Evolutionary conservation across 2,329 filamentous ascomycete species (phyloP).

Genomic region (Nemania sp.): DNA sequence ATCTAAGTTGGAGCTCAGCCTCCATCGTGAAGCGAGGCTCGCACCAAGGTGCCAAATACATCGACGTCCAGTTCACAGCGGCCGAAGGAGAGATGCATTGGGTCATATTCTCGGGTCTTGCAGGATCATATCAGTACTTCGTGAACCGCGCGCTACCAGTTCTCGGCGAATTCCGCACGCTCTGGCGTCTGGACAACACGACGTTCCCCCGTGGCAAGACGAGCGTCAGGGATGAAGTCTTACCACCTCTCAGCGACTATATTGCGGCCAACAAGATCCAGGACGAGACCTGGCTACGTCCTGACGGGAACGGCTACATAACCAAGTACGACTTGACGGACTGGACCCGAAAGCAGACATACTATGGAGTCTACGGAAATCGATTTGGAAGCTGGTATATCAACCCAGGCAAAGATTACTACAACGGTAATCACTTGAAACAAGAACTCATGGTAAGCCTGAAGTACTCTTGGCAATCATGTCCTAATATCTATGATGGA

Average conservation of each 20-base stretch:
- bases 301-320: constrained; percentile 51
- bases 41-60: constrained; percentile 46
- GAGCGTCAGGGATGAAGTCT: constrained; percentile 48
- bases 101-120: constrained; percentile 53
- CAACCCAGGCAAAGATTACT: constrained; percentile 55
- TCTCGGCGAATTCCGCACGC: constrained; percentile 55
- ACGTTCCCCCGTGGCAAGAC: constrained; percentile 53
- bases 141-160: constrained; percentile 54
- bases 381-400: constrained; percentile 57
- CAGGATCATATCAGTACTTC: constrained; percentile 61
- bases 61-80: constrained; percentile 54
- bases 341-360: constrained; percentile 46
- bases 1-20: constrained; percentile 54
- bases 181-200: constrained; percentile 54
- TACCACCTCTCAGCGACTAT: constrained; percentile 52
- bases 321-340: constrained; percentile 54
- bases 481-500: not conserved
- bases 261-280: constrained; percentile 52
- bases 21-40: constrained; percentile 43
- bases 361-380: constrained; percentile 55
- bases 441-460: constrained; percentile 51
- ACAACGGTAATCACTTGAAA: constrained; percentile 57
- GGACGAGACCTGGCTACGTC: constrained; percentile 57
- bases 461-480: not conserved
- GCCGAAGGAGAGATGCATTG: constrained; percentile 56